These are phyloP conservation scores for Nyctanthes arbortristis DNA, from an alignment of 257 asterid genomes.

Conservation along the genomic window DNA sequence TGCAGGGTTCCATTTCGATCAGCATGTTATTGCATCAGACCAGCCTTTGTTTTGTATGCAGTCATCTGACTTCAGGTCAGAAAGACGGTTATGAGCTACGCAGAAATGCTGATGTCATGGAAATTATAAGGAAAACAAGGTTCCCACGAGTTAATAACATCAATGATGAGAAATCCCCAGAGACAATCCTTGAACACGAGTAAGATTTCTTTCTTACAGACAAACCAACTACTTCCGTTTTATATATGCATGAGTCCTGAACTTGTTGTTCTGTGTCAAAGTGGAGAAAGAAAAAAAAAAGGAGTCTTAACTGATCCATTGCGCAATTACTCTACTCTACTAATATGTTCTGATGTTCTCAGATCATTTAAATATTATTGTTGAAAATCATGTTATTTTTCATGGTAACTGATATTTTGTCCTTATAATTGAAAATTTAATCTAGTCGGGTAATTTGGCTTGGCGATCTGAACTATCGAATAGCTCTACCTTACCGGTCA, in stretches of 20 bases:
- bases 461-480: slow-evolving; percentile 94
- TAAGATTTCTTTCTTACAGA: slow-evolving; percentile 35
- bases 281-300: not conserved
- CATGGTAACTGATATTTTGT: not conserved
- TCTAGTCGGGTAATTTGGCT: slow-evolving; percentile 93
- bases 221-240: not conserved
- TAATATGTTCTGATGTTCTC: not conserved
- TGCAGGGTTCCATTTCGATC: slow-evolving; percentile 94
- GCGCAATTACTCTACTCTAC: not conserved
- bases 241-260: not conserved
- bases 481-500: slow-evolving; percentile 88
- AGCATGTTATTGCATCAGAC: slow-evolving; percentile 98
- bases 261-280: no score
- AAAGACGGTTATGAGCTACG: slow-evolving; percentile 98
- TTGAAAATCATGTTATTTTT: slow-evolving; percentile 16
- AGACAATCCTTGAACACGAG: slow-evolving; percentile 89
- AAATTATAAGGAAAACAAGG: slow-evolving; percentile 85
- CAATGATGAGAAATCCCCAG: slow-evolving; percentile 86
- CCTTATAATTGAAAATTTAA: slow-evolving; percentile 21
- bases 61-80: slow-evolving; percentile 95
- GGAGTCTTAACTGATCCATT: no score
- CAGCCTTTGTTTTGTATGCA: slow-evolving; percentile 96
- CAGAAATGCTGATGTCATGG: slow-evolving; percentile 90
- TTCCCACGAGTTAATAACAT: slow-evolving; percentile 75
- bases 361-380: not conserved